Evolutionary conservation across 306 rosid species (phyloP), one percentile per base, ranked within the genome.

Genomic region (Adenanthera pavonina): DNA sequence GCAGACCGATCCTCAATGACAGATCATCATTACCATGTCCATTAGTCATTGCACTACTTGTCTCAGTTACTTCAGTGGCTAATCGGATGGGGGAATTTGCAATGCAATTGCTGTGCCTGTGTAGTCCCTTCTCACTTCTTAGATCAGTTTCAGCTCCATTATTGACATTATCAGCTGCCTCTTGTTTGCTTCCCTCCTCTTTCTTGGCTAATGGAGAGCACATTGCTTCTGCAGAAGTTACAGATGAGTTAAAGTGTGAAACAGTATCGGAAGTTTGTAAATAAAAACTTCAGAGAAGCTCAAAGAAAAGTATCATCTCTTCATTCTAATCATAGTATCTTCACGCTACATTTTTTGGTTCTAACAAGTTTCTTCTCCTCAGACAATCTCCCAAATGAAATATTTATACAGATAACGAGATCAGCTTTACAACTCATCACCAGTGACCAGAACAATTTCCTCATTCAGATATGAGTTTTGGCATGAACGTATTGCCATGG

Each of bases 71-170:
- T 84, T 79, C 75, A 73, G 48, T 60, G 65, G 78, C 66, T 20
- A 80, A 68, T 36, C 85, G 41, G 60, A 48, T 76, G 75, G 81
- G 84, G 80, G 86, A 82, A 70, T 82, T 90, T 77, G 78, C 49
- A 84, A 78, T 19, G 82, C 66, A 68, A 14, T 80, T 84, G 89
- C 74, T 64, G 35, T 52, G 78, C 48, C 75, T 75, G 49, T 52
- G 76, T 44, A 19, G 76, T 74, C 68, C 85, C 81, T 76, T 77
- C 68, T 78, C 82, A 53, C 33, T 30, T 80, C 69, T 74, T 14
- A 47, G 51, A 33, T 78, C 82, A 34, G 81, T 66, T 85, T 69
- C 84, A 66, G 82, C 72, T 67, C 84, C 81, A 36, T 61, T 52
- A 59, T 78, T 70, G 51, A 75, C 79, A 52, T 35, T 77, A 57